Conservation (phyloP, 768 basidiomycete genomes). For the Termitomyces sp. region DNA sequence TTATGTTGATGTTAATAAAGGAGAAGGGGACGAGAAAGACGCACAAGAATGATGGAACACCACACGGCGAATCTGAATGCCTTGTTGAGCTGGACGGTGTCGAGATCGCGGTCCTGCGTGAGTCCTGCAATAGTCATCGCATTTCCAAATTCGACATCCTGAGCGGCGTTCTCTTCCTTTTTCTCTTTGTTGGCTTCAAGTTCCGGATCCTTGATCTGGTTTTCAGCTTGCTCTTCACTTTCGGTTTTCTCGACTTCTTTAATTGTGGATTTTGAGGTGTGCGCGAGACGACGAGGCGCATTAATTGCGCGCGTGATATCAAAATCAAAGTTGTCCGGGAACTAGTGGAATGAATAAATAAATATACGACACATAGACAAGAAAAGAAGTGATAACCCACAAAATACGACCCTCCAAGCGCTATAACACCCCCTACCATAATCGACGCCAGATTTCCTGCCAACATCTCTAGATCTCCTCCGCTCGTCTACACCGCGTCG, state of each 20-base stretch:
- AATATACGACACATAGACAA: too few species aligned
- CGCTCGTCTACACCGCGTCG: conserved; percentile 39
- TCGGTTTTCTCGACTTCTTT: too few species aligned
- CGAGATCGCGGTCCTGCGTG: conserved; percentile 49
- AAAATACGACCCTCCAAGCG: conserved; percentile 56
- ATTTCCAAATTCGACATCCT: too few species aligned
- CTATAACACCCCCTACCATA: conserved; percentile 72
- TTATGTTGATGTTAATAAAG: too few species aligned
- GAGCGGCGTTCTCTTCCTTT: too few species aligned
- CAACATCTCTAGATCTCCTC: conserved; percentile 66
- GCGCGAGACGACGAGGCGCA: neutral
- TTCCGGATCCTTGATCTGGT: too few species aligned
- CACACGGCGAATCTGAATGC: conserved; percentile 80
- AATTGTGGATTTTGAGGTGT: too few species aligned
- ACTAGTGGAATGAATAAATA: conserved; percentile 46
- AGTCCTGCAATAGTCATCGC: too few species aligned
- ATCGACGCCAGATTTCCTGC: conserved; percentile 86
- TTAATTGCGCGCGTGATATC: conserved; percentile 77
- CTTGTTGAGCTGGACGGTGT: conserved; percentile 57
- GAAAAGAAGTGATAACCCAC: conserved; percentile 23
- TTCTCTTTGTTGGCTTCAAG: too few species aligned
- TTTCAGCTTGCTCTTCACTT: neutral
- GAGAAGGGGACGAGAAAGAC: conserved; percentile 12
- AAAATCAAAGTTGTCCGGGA: conserved; percentile 60
- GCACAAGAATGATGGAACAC: conserved; percentile 62